Evolutionary conservation across 768 basidiomycete genomes (phyloP), one percentile per base, ranked within the genome.

Genomic region (Mycena albidolilacea): DNA sequence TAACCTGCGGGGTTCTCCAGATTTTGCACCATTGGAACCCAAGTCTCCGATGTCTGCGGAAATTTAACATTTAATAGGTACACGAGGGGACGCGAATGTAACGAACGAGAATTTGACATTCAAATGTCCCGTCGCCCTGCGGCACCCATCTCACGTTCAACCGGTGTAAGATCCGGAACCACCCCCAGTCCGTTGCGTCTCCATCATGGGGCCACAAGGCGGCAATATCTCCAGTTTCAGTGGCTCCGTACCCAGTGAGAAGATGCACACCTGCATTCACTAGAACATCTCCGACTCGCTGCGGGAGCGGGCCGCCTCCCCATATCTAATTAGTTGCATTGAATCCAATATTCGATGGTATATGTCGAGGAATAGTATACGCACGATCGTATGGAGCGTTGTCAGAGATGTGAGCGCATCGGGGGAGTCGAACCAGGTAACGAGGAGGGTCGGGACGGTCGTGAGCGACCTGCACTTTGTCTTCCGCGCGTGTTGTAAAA

Each of bases 21-120:
- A 59, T 85, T 86, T 39, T 83, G 80, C 48, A n/a, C 68, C 41
- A 43, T 43, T 43, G 41, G 41, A 43, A 43, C 41, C 41, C 41
- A 43, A 43, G 41, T 43, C 41, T 43, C 41, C 9, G 41, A 43
- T 43, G 41, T 43, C 41, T 43, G 14, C 41, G 41, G 41, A 43
- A 43, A 14, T 43, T 43, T 43, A 43, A 43, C 41, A 5, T 43
- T 43, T 43, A 43, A 14, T 43, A 43, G 30, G 30, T 30, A 30
- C 30, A 30, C 5, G 7, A 48, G 4, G 59, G 9, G 41, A 10
- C 21, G 14, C 44, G 44, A 46, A 30, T 3, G 30, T 30, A 30
- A 65, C 78, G 11, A 55, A 87, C 86, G 77, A 86, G 66, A 14
- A 84, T 66, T 38, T 85, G 84, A 39, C 79, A 82, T 62, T 86